Evolutionary conservation across 129 eudicot genomes (phyloP).

Genomic region (Artemisia annua): DNA sequence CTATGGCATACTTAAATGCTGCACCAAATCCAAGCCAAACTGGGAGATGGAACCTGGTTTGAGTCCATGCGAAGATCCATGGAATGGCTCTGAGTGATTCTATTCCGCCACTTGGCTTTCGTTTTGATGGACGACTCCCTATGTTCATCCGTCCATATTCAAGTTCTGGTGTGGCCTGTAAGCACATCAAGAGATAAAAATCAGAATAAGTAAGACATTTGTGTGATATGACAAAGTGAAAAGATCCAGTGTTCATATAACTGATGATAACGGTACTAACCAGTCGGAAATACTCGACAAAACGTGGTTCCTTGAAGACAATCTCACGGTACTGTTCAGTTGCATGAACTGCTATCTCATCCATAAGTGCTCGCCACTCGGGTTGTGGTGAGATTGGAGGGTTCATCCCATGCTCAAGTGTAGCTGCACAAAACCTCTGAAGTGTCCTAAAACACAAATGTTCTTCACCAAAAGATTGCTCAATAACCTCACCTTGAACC

Average conservation of each 20-base stretch:
- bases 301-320: slow-evolving; percentile 92
- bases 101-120: slow-evolving; percentile 95
- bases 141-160: slow-evolving; percentile 98
- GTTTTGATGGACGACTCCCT: slow-evolving; percentile 96
- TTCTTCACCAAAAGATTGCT: slow-evolving; percentile 96
- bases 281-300: slow-evolving; percentile 98
- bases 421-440: slow-evolving; percentile 92
- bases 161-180: slow-evolving; percentile 94
- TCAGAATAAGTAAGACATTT: not conserved
- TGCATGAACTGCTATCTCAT: slow-evolving; percentile 79
- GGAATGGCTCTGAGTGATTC: slow-evolving; percentile 98
- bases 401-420: slow-evolving; percentile 96
- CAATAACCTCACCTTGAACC: slow-evolving; percentile 98
- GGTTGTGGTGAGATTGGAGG: slow-evolving; percentile 93
- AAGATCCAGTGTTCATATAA: not conserved
- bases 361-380: slow-evolving; percentile 94
- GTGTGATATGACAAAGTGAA: not conserved
- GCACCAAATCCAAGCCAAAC: slow-evolving; percentile 99
- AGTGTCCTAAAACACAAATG: slow-evolving; percentile 93
- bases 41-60: slow-evolving; percentile 96
- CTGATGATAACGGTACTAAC: slow-evolving; percentile 42
- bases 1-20: slow-evolving; percentile 70
- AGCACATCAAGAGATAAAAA: not conserved
- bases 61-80: slow-evolving; percentile 99
- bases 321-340: slow-evolving; percentile 88